Evolutionary conservation across 768 basidiomycete species (phyloP).

Genomic region (Tulasnella sp.): DNA sequence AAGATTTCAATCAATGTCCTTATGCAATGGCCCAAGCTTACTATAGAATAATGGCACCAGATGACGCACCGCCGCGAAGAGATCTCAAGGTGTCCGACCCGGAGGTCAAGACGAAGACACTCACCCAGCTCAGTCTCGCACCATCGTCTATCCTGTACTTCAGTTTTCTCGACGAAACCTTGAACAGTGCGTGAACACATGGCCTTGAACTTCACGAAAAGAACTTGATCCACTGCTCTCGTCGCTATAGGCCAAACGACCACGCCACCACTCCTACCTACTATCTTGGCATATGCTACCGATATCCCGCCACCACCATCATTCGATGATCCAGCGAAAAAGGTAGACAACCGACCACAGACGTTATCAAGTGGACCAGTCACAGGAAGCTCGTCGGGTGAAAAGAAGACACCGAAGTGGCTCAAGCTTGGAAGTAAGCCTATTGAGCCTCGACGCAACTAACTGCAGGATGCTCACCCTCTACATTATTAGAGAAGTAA

Average conservation of each 20-base stretch:
- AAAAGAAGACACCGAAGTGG: conserved; percentile 70
- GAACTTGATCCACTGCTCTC: neutral
- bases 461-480: no score
- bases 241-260: conserved; percentile 36
- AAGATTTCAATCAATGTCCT: conserved; percentile 24
- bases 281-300: conserved; percentile 45
- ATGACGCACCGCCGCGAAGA: conserved; percentile 70
- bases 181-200: conserved; percentile 47
- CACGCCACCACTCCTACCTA: conserved; percentile 52
- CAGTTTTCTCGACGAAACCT: conserved; percentile 56
- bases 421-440: conserved; percentile 38
- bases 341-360: neutral
- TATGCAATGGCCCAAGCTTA: no score
- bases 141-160: conserved; percentile 71
- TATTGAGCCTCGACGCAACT: no score
- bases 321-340: conserved; percentile 23
- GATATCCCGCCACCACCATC: conserved; percentile 53
- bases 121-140: conserved; percentile 61
- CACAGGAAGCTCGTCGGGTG: conserved; percentile 21
- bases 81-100: conserved; percentile 77
- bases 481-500: no score
- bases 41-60: conserved; percentile 30
- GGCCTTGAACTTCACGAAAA: neutral
- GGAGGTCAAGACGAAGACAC: conserved; percentile 50
- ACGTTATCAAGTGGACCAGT: conserved; percentile 1